phyloP scores from a whole-genome alignment of 2,329 filamentous ascomycete genomes.

The Stemphylium vesicarium region DNA sequence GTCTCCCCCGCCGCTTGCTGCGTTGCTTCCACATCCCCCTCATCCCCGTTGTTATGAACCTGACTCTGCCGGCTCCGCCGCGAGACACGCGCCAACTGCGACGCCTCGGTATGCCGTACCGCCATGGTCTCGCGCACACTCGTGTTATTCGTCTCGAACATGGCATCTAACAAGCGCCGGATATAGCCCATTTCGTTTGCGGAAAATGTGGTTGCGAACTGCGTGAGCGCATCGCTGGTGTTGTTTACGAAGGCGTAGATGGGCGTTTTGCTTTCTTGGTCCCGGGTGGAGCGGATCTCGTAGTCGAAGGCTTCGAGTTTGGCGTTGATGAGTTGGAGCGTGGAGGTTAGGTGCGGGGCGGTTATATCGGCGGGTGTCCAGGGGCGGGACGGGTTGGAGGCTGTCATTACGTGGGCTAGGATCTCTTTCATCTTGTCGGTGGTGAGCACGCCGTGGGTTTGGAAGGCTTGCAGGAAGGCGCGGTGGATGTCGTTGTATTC shows the following conservation, averaged over 20 bases:
- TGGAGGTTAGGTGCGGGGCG: constrained; percentile 69
- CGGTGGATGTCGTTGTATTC: constrained; percentile 67
- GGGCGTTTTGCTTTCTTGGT: constrained; percentile 71
- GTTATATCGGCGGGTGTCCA: constrained; percentile 69
- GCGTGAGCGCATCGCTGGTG: constrained; percentile 81
- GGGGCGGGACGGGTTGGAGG: constrained; percentile 55
- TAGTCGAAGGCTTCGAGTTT: constrained; percentile 82
- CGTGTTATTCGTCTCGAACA: constrained; percentile 90
- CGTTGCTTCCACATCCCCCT: constrained; percentile 47
- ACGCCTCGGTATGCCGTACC: constrained; percentile 77
- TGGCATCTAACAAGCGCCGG: constrained; percentile 83
- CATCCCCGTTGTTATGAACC: constrained; percentile 20
- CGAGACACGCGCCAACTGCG: constrained; percentile 65
- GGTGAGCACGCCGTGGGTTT: constrained; percentile 79
- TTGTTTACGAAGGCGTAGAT: constrained; percentile 88
- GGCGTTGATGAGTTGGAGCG: constrained; percentile 72
- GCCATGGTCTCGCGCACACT: constrained; percentile 82
- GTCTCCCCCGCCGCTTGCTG: constrained; percentile 48
- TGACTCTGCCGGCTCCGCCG: constrained; percentile 37
- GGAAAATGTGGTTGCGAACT: constrained; percentile 80
- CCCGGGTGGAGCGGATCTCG: constrained; percentile 77
- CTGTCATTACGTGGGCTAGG: constrained; percentile 75
- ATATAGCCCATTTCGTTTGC: constrained; percentile 89
- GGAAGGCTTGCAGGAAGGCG: constrained; percentile 88
- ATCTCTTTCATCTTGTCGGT: constrained; percentile 74